A percentile compares a stretch with the other conserved stretches of the same genome.
Conservation (phyloP, 2,329 filamentous ascomycete species). For the Epichloe coenophiala region DNA sequence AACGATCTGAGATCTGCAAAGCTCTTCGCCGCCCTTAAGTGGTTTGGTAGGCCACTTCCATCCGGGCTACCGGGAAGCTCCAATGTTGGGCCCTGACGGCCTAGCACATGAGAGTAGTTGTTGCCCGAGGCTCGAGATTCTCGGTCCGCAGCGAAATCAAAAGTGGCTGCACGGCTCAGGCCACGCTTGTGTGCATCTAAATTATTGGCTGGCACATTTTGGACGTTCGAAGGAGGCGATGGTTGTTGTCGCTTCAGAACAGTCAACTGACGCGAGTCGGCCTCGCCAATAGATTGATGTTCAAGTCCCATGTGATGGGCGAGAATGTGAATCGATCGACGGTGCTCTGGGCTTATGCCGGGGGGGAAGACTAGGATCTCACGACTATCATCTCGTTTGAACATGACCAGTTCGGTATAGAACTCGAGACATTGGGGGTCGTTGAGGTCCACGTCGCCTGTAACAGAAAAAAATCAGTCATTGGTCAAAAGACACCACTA, state of each 20-base stretch:
- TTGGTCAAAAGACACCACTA: not conserved
- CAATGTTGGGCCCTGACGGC: constrained; percentile 73
- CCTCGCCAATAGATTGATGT: constrained; percentile 79
- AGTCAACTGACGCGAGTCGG: constrained; percentile 79
- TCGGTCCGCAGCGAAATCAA: constrained; percentile 79
- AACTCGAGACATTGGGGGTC: constrained; percentile 76
- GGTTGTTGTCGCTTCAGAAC: constrained; percentile 58
- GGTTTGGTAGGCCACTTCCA: constrained; percentile 50
- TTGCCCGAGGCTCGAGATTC: constrained; percentile 51
- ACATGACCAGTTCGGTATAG: constrained; percentile 81
- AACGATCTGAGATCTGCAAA: constrained; percentile 92
- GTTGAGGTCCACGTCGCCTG: constrained; percentile 72
- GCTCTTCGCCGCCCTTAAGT: constrained; percentile 86
- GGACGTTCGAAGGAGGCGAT: constrained; percentile 39
- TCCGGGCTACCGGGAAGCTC: constrained; percentile 74
- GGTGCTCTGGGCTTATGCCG: constrained; percentile 67
- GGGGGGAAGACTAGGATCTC: constrained; percentile 78
- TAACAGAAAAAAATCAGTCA: not conserved
- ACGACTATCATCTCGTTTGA: constrained; percentile 65
- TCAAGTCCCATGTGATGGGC: constrained; percentile 90
- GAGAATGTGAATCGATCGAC: constrained; percentile 82
- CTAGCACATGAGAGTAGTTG: constrained; percentile 58
- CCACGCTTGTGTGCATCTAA: constrained; percentile 69
- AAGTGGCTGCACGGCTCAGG: constrained; percentile 88
- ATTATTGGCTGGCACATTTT: constrained; percentile 47